A percentile compares a stretch with the other conserved stretches of the same genome.
phyloP scores from a whole-genome alignment of 257 asterid species.

The Solanum boliviense region DNA sequence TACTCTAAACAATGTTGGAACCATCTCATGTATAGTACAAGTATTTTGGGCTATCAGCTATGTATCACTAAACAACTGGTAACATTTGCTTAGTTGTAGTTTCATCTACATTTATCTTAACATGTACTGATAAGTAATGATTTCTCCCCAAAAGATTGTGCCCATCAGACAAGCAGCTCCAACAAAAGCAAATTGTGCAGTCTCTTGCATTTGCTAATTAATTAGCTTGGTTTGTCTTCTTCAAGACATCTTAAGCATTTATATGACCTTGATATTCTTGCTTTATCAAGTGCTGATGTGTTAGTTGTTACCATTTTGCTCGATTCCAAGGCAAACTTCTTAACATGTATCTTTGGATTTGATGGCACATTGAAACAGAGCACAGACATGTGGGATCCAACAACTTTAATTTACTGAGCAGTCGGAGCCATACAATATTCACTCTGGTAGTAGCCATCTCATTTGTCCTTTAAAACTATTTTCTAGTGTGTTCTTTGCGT shows the following conservation, averaged over 20 bases:
- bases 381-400: constrained; percentile 88
- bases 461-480: not conserved
- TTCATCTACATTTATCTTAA: not conserved
- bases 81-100: not conserved
- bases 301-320: not conserved
- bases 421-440: constrained; percentile 92
- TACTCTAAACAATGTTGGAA: not conserved
- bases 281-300: not conserved
- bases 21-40: not conserved
- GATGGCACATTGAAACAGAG: constrained; percentile 34
- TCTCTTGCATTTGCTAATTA: not conserved
- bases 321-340: not conserved
- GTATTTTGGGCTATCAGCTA: not conserved
- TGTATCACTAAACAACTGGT: not conserved
- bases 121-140: not conserved
- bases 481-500: not conserved
- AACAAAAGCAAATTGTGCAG: not conserved
- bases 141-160: not conserved
- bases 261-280: not conserved
- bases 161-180: not conserved
- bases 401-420: constrained; percentile 80
- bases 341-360: constrained; percentile 1
- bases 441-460: constrained; percentile 49
- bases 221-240: not conserved
- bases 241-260: not conserved